These are phyloP conservation scores for Nemania sp. DNA, from an alignment of 2,329 filamentous ascomycete species.

Conservation along the genomic window DNA sequence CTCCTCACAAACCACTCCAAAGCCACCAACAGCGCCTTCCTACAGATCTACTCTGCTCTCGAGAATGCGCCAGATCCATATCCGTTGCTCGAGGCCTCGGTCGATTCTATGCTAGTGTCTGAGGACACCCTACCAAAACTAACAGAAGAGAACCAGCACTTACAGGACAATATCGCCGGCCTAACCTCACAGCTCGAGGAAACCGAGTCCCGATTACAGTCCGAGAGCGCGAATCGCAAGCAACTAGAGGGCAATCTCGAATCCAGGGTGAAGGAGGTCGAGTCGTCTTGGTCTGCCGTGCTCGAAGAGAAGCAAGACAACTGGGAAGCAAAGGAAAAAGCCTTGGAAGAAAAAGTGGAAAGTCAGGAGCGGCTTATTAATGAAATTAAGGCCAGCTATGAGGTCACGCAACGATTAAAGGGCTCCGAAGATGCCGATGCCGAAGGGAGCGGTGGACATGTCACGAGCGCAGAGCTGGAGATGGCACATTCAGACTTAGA, in stretches of 20 bases:
- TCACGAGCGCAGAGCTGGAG: constrained; percentile 87
- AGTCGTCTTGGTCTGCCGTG: constrained; percentile 86
- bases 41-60: constrained; percentile 88
- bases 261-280: constrained; percentile 81
- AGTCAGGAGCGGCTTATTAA: constrained; percentile 89
- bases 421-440: constrained; percentile 67
- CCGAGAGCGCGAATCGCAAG: constrained; percentile 72
- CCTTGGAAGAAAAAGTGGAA: constrained; percentile 88
- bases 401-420: constrained; percentile 88
- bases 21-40: constrained; percentile 86
- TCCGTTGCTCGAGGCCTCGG: constrained; percentile 90
- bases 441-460: constrained; percentile 61
- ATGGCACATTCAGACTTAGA: constrained; percentile 92
- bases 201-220: constrained; percentile 76
- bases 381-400: constrained; percentile 95
- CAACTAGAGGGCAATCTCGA: constrained; percentile 79
- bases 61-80: constrained; percentile 97
- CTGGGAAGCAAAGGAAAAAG: constrained; percentile 92
- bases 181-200: constrained; percentile 83
- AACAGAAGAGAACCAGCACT: constrained; percentile 81
- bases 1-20: constrained; percentile 96
- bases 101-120: constrained; percentile 88
- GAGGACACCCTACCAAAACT: constrained; percentile 92
- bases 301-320: constrained; percentile 93
- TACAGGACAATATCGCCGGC: constrained; percentile 76